Percentiles rank a stretch among this genome's conserved stretches.
Evolutionary conservation across 495 filamentous ascomycete genomes (phyloP).

Genomic region (Podospora pseudoanserina): DNA sequence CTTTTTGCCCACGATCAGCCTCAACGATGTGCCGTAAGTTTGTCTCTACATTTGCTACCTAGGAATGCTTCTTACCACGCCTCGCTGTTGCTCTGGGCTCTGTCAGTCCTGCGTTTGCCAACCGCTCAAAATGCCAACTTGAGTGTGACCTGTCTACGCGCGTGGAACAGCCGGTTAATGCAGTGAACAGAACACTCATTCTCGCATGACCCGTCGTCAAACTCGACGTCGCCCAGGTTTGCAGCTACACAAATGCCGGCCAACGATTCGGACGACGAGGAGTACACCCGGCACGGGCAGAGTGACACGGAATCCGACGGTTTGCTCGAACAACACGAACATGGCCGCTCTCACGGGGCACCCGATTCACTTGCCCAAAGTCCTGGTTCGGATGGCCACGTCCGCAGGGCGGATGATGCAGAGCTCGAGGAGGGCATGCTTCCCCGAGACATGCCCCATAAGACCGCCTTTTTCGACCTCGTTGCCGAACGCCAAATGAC

Average conservation of each 20-base stretch:
- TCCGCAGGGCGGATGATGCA: conserved; percentile 5
- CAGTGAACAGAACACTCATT: conserved; percentile 20
- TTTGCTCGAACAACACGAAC: conserved; percentile 17
- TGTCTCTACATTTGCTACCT: not conserved
- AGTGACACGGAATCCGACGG: conserved; percentile 33
- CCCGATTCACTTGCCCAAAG: conserved; percentile 5
- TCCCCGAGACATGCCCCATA: conserved; percentile 68
- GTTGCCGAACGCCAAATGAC: conserved; percentile 87
- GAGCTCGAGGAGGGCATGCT: conserved; percentile 58
- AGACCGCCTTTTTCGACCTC: conserved; percentile 80
- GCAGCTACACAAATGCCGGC: conserved; percentile 24
- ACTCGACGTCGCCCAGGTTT: conserved; percentile 29
- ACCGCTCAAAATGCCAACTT: not conserved
- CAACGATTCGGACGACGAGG: conserved; percentile 35
- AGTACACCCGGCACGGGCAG: conserved; percentile 22
- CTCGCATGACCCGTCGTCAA: conserved; percentile 26
- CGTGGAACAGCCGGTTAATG: conserved; percentile 17
- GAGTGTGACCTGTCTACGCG: not conserved
- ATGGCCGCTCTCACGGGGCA: not conserved
- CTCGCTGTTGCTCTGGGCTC: not conserved
- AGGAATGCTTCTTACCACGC: not conserved
- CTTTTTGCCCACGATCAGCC: not conserved
- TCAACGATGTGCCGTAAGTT: not conserved
- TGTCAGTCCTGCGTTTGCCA: not conserved
- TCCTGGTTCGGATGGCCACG: conserved; percentile 16